Conservation (phyloP, 208 protist genomes). For the Crithidia brevicula region DNA sequence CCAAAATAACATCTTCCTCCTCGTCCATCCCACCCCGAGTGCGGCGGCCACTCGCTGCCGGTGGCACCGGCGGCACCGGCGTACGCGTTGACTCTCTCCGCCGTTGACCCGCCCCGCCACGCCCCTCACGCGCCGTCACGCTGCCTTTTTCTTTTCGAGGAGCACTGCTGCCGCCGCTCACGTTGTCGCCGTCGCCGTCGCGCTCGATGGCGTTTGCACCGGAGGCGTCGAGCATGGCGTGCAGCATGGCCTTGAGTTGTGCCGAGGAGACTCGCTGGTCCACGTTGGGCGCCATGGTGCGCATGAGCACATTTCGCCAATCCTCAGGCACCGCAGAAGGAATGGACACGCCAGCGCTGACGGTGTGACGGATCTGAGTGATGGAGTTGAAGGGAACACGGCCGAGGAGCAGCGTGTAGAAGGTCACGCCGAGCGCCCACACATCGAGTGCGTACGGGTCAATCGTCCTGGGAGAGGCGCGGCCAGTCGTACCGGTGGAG, state of each 20-base stretch:
- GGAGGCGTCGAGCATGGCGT: constrained; percentile 17
- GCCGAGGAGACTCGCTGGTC: constrained; percentile 13
- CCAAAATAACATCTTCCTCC: constrained; percentile 11
- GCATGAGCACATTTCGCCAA: constrained; percentile 23
- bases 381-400: constrained; percentile 90
- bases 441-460: constrained; percentile 86
- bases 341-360: constrained; percentile 8
- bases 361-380: constrained; percentile 25
- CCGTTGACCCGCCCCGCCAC: not conserved
- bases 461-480: constrained; percentile 8
- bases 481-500: not conserved
- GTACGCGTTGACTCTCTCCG: no score
- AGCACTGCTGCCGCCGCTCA: no score
- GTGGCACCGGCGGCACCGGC: not conserved
- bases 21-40: not conserved
- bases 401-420: constrained; percentile 91
- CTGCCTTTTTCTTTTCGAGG: not conserved
- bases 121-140: not conserved
- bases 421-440: constrained; percentile 89
- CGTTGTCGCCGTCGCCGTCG: not conserved
- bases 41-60: not conserved
- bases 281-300: constrained; percentile 20
- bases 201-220: not conserved
- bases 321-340: constrained; percentile 11
- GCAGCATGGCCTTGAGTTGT: constrained; percentile 18